Evolutionary conservation across 2,329 filamentous ascomycete genomes (phyloP).

Genomic region (Chrysosporium queenslandicum): DNA sequence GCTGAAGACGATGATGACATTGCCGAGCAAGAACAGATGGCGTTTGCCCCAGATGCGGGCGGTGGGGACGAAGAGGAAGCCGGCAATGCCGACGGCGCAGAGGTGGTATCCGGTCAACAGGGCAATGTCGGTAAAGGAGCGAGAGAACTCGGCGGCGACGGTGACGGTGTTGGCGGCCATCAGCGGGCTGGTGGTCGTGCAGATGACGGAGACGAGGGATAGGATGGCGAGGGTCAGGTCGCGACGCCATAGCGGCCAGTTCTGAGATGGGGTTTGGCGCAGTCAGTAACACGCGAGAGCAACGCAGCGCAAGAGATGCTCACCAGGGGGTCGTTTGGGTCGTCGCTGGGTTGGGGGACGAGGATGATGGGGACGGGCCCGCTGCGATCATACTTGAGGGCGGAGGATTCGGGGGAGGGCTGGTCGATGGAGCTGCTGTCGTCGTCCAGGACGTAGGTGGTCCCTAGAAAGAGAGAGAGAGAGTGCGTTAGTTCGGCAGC

Average conservation of each 20-base stretch:
- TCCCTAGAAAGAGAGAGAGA: no score
- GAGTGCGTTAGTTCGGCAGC: neutral
- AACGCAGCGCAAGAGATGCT: slow-evolving; percentile 17
- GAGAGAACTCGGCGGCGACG: slow-evolving; percentile 55
- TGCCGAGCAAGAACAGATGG: slow-evolving; percentile 73
- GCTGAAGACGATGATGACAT: slow-evolving; percentile 60
- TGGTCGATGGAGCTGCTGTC: slow-evolving; percentile 38
- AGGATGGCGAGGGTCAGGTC: slow-evolving; percentile 71
- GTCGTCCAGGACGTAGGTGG: slow-evolving; percentile 53
- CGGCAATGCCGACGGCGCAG: slow-evolving; percentile 68
- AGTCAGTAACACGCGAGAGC: no score
- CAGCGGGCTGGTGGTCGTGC: slow-evolving; percentile 72
- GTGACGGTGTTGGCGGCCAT: slow-evolving; percentile 81
- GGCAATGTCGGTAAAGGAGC: slow-evolving; percentile 64
- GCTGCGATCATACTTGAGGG: slow-evolving; percentile 62
- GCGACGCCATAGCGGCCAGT: slow-evolving; percentile 79
- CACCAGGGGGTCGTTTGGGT: slow-evolving; percentile 79
- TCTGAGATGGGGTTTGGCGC: slow-evolving; percentile 36
- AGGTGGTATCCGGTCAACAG: slow-evolving; percentile 81
- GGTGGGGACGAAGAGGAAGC: slow-evolving; percentile 75
- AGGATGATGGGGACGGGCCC: slow-evolving; percentile 64
- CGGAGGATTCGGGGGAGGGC: slow-evolving; percentile 25
- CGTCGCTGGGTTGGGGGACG: slow-evolving; percentile 81
- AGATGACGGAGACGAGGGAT: slow-evolving; percentile 71
- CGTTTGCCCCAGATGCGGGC: slow-evolving; percentile 88